Conservation (phyloP, 139 green algal genomes). For the Picochlorum sp. region DNA sequence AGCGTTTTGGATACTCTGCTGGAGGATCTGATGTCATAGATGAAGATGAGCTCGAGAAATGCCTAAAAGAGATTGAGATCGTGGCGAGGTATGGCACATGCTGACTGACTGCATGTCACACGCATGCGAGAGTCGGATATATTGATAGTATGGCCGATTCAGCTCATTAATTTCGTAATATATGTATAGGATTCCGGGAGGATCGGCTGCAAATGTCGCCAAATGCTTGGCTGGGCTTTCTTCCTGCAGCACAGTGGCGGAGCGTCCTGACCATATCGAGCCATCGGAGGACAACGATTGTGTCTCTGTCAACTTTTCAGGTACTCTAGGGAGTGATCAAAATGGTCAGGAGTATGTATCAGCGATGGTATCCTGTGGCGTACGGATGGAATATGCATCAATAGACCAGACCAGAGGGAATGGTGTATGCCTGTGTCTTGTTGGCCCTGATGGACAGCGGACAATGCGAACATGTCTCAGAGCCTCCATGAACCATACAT, state of each 20-base stretch:
- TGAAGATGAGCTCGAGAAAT: conserved; percentile 8
- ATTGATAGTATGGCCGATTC: too few species aligned
- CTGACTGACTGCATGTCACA: too few species aligned
- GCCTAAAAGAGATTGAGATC: conserved; percentile 21
- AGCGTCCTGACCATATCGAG: too few species aligned
- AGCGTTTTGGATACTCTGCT: background rate
- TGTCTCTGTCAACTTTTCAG: conserved; percentile 29
- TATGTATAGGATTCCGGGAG: conserved; percentile 40
- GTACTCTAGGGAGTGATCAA: conserved; percentile 61
- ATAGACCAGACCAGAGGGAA: conserved; percentile 18
- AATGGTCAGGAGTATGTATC: conserved; percentile 42
- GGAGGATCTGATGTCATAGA: conserved; percentile 24
- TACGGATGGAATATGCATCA: conserved; percentile 22
- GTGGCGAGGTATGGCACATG: conserved; percentile 10
- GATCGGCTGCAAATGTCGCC: conserved; percentile 71
- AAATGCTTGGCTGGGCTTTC: conserved; percentile 27
- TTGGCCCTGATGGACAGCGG: conserved; percentile 67
- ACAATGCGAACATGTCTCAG: conserved; percentile 86
- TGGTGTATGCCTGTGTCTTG: conserved; percentile 58
- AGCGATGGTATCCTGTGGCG: conserved; percentile 38
- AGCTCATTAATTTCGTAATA: background rate
- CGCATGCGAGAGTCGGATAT: too few species aligned
- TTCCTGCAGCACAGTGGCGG: too few species aligned
- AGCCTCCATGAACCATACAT: conserved; percentile 51
- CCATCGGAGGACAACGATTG: background rate